Evolutionary conservation across 2,329 filamentous ascomycete genomes (phyloP).

Genomic region (Macroventuria anomochaeta): DNA sequence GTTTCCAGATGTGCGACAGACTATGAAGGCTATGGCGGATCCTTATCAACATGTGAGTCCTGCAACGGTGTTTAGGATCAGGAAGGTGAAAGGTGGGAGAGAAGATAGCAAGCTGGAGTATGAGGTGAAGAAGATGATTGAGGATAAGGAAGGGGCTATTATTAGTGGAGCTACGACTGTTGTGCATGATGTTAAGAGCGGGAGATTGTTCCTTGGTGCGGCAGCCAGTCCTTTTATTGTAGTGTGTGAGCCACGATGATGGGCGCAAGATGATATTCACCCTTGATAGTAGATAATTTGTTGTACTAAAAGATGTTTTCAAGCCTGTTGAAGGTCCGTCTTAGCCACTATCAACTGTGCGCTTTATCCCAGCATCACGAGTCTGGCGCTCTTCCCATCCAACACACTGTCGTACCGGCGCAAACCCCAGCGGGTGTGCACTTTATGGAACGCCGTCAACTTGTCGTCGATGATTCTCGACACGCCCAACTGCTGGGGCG

Average conservation of each 20-base stretch:
- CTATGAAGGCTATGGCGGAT: constrained; percentile 20
- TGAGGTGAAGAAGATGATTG: constrained; percentile 34
- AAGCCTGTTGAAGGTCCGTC: too few species aligned
- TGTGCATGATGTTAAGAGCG: constrained; percentile 36
- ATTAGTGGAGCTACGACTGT: constrained; percentile 35
- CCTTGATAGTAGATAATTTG: too few species aligned
- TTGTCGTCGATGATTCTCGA: too few species aligned
- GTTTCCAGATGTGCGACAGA: constrained; percentile 23
- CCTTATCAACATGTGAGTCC: constrained; percentile 24
- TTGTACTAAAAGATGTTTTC: too few species aligned
- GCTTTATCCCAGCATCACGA: too few species aligned
- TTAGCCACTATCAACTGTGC: too few species aligned
- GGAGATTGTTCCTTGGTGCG: constrained; percentile 33
- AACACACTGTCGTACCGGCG: too few species aligned
- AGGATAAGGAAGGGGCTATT: constrained; percentile 31
- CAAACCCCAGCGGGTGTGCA: too few species aligned
- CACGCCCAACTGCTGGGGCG: too few species aligned
- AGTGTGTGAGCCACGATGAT: constrained; percentile 13
- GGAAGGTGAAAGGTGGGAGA: constrained; percentile 16
- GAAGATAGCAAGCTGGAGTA: constrained; percentile 19
- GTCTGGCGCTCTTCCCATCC: too few species aligned
- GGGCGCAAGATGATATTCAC: too few species aligned
- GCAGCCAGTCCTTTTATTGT: constrained; percentile 17
- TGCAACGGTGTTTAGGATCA: constrained; percentile 30
- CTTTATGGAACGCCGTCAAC: too few species aligned